Conservation (phyloP, 306 rosid species). For the Sindora glabra region DNA sequence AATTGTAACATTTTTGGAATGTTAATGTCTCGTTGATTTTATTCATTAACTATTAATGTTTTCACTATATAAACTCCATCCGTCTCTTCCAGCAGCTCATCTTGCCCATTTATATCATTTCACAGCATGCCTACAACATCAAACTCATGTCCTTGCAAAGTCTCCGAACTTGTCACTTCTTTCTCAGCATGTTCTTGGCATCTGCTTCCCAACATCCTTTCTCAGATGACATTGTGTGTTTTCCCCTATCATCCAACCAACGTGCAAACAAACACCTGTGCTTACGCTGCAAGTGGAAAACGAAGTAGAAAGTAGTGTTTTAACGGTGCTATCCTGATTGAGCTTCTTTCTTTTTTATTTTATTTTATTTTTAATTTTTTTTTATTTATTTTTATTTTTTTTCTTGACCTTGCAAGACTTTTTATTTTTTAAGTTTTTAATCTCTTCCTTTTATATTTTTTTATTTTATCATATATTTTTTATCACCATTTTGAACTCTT, state of each 20-base stretch:
- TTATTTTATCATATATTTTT: accelerated
- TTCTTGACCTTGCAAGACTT: conserved; percentile 96
- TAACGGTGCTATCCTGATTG: conserved; percentile 60
- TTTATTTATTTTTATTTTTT: not conserved
- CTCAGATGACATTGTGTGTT: conserved; percentile 8
- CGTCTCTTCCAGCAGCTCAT: conserved; percentile 17
- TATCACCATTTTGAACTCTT: not conserved
- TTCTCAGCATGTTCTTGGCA: conserved; percentile 20
- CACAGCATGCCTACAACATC: conserved; percentile 9
- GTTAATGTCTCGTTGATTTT: conserved; percentile 22
- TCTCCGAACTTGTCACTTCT: conserved; percentile 22
- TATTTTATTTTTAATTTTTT: not conserved
- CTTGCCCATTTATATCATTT: conserved; percentile 42
- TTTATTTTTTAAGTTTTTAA: accelerated
- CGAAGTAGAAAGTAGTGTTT: not conserved
- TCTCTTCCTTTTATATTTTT: accelerated
- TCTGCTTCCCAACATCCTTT: conserved; percentile 16
- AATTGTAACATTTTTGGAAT: conserved; percentile 40
- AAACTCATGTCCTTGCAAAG: not conserved
- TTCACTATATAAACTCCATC: conserved; percentile 34
- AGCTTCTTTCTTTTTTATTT: conserved; percentile 10
- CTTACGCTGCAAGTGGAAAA: conserved; percentile 2
- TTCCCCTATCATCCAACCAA: not conserved
- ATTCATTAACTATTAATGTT: conserved; percentile 10
- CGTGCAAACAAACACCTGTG: conserved; percentile 7